phyloP scores from a whole-genome alignment of 2,329 filamentous ascomycete species.

The Cladosporium sp. region DNA sequence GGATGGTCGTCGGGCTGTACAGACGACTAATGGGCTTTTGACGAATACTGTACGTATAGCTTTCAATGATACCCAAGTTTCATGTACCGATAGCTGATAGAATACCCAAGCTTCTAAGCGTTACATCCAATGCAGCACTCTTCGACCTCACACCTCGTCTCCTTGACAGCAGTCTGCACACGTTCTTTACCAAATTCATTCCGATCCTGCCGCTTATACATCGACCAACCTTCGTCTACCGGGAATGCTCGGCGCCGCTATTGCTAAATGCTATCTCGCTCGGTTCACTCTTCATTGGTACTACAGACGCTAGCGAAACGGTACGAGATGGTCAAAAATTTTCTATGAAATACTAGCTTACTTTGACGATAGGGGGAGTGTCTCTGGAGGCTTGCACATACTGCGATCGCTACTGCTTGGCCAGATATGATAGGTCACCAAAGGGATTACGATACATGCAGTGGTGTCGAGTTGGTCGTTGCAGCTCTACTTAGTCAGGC shows the following conservation, averaged over 20 bases:
- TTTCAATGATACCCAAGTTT: background rate
- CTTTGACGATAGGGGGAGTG: background rate
- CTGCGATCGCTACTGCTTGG: background rate
- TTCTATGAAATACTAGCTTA: background rate
- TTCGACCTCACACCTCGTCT: background rate
- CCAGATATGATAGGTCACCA: background rate
- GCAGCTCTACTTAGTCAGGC: background rate
- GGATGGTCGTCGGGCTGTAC: background rate
- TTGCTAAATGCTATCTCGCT: background rate
- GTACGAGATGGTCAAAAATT: background rate
- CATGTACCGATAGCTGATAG: background rate
- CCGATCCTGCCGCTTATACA: background rate
- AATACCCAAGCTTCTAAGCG: background rate
- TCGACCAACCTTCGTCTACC: background rate
- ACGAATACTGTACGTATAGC: background rate
- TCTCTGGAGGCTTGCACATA: background rate
- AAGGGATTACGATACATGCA: background rate
- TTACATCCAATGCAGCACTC: background rate
- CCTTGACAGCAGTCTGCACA: background rate
- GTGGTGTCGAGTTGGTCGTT: background rate
- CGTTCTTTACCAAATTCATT: background rate
- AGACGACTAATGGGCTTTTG: background rate
- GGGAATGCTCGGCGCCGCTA: background rate
- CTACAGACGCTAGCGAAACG: background rate
- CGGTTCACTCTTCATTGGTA: background rate